phyloP scores from a whole-genome alignment of 345 rosid genomes.

The Acer campestre region DNA sequence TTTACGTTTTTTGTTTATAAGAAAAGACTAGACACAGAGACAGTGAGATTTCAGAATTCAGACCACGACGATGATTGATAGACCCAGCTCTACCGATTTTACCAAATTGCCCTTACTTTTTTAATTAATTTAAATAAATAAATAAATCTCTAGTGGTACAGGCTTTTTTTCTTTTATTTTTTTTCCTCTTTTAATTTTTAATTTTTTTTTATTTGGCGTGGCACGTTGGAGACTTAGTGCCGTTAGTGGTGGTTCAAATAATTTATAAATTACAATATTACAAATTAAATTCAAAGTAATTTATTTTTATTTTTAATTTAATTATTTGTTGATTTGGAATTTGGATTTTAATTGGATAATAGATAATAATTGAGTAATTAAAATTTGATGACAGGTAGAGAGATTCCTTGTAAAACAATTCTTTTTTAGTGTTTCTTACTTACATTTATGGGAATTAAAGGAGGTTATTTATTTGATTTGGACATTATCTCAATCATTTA shows the following conservation, averaged over 20 bases:
- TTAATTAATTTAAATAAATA: neutral
- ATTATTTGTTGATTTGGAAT: too few relatives aligned
- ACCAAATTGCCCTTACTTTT: conserved; percentile 24
- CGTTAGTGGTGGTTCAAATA: too few relatives aligned
- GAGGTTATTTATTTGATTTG: neutral
- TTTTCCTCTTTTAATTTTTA: neutral
- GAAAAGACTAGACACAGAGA: conserved; percentile 1
- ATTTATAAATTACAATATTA: neutral
- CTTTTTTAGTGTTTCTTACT: too few relatives aligned
- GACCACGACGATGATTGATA: conserved; percentile 17
- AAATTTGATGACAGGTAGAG: neutral
- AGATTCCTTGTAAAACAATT: conserved; percentile 10
- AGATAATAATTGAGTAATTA: neutral
- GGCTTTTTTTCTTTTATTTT: neutral
- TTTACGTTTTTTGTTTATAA: neutral
- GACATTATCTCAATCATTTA: neutral
- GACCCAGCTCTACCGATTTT: conserved; percentile 4
- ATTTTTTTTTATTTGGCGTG: neutral
- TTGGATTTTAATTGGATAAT: neutral
- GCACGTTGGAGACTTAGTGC: neutral
- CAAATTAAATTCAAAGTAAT: neutral
- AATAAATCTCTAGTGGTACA: neutral
- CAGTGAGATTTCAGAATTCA: conserved; percentile 24
- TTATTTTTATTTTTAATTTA: neutral
- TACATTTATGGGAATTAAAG: too few relatives aligned